Base-by-base conservation (phyloP, 2,329 filamentous ascomycete genomes). In the Cladorrhinum sp. region DNA sequence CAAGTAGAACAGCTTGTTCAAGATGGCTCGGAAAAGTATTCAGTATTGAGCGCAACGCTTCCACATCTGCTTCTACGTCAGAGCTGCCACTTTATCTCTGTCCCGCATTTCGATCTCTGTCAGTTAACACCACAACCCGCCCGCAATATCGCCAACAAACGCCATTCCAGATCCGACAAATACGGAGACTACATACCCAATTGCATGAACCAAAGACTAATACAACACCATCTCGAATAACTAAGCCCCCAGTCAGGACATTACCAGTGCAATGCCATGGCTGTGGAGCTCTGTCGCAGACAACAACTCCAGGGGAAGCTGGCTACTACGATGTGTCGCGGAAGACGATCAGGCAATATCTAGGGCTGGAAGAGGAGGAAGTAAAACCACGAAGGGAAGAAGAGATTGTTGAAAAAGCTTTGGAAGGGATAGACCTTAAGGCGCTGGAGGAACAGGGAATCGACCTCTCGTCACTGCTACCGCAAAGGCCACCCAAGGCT, bases 271-370 rank as follows among this genome's bases (percentile, higher is more conserved):
- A 82, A 64, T 90, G 87, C 66, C 78, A 79, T 12, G 87, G 87
- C 36, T 90, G 87, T 69, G 87, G 87, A 50, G 86, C 86, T 13
- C 78, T 87, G 66, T 78, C 84, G 50, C 87, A 90, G 70, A 85
- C 79, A 0, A 70, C 71, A 0, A 72, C 81, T 18, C 72, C 81
- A 1, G 71, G 79, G 25, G 75, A 81, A 61, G 76, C 87, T 5
- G 89, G 87, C 3, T 87, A 82, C 71, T 89, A 80, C 69, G 77
- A 82, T 60, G 59, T 81, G 25, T 71, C 70, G 36, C 80, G 82
- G 64, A 85, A 77, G 66, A 76, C 78, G 1, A 79, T 87, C 3
- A 77, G 72, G 64, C 75, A 73, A 32, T 87, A 81, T 69, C 64
- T 84, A 9, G 73, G 72, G 2, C 48, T 73, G 12, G 64, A 75